These are phyloP conservation scores for Meyerozyma carpophila DNA, from an alignment of 1,139 yeast genomes.

Conservation along the genomic window DNA sequence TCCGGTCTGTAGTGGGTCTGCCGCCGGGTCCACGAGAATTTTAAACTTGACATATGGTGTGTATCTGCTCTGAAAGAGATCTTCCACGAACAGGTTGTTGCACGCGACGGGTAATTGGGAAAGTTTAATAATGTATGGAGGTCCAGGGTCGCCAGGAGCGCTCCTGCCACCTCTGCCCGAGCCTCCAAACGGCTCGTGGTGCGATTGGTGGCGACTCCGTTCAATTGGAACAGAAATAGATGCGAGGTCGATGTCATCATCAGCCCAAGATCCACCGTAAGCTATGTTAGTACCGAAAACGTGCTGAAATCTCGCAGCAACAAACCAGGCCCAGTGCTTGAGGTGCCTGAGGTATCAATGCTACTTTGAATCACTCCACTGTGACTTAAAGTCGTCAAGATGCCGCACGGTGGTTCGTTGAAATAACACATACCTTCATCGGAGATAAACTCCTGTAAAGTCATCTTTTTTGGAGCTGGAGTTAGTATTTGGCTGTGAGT, in stretches of 20 bases:
- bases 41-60: conserved; percentile 37
- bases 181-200: neutral
- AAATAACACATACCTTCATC: conserved; percentile 42
- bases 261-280: conserved; percentile 70
- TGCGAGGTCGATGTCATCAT: conserved; percentile 65
- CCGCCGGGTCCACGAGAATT: conserved; percentile 37
- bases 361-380: neutral
- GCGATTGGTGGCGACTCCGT: conserved; percentile 15
- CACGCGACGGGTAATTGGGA: conserved; percentile 43
- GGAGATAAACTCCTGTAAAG: conserved; percentile 47
- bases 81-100: conserved; percentile 34
- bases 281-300: conserved; percentile 17
- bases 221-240: conserved; percentile 57
- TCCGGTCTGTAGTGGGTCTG: conserved; percentile 36
- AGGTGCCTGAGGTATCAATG: neutral
- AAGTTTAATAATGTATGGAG: conserved; percentile 56
- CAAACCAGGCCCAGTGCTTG: neutral
- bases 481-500: neutral
- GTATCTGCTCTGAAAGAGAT: conserved; percentile 39
- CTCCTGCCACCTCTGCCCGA: neutral
- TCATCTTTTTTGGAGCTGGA: conserved; percentile 37
- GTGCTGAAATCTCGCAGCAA: neutral
- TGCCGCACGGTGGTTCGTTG: neutral
- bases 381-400: neutral
- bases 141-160: conserved; percentile 22